Percentiles rank a stretch among this genome's conserved stretches.
phyloP scores from a whole-genome alignment of 768 basidiomycete genomes.

The Leccinum pellstonianum region DNA sequence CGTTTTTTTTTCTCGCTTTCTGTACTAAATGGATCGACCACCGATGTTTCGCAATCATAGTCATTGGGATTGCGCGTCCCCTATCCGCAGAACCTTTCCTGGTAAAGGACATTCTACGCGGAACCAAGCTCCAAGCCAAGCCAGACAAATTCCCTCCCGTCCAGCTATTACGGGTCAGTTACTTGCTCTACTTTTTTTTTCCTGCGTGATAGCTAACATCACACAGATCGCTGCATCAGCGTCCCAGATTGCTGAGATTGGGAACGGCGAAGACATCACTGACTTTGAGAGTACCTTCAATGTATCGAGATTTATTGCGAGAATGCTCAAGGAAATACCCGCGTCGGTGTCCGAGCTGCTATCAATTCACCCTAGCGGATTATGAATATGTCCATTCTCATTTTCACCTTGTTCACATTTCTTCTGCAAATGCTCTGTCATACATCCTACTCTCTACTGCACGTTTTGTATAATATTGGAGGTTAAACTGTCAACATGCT shows the following conservation, averaged over 20 bases:
- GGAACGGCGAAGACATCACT: constrained; percentile 34
- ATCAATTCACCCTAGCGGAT: constrained; percentile 10
- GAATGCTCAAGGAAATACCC: constrained; percentile 32
- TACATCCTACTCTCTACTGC: not conserved
- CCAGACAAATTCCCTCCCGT: constrained; percentile 37
- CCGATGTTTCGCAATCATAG: constrained; percentile 12
- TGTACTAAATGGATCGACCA: not conserved
- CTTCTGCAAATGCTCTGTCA: not conserved
- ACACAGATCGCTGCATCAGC: constrained; percentile 31
- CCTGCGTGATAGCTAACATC: not conserved
- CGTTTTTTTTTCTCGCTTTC: not conserved
- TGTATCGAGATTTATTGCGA: constrained; percentile 31
- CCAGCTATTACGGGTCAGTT: constrained; percentile 32
- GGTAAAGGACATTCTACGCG: constrained; percentile 28
- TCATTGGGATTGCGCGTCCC: constrained; percentile 32
- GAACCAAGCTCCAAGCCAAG: constrained; percentile 24
- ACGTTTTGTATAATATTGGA: constrained; percentile 10
- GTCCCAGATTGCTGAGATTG: constrained; percentile 34
- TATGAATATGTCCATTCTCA: not conserved
- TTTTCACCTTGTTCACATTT: not conserved
- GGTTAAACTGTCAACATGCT: constrained; percentile 1
- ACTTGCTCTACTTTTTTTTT: not conserved
- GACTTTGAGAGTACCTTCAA: constrained; percentile 33
- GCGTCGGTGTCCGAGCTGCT: constrained; percentile 32
- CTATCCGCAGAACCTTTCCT: constrained; percentile 32